Base-by-base conservation (phyloP, 2,329 filamentous ascomycete species). In the Ophiocordyceps camponoti-saundersi region DNA sequence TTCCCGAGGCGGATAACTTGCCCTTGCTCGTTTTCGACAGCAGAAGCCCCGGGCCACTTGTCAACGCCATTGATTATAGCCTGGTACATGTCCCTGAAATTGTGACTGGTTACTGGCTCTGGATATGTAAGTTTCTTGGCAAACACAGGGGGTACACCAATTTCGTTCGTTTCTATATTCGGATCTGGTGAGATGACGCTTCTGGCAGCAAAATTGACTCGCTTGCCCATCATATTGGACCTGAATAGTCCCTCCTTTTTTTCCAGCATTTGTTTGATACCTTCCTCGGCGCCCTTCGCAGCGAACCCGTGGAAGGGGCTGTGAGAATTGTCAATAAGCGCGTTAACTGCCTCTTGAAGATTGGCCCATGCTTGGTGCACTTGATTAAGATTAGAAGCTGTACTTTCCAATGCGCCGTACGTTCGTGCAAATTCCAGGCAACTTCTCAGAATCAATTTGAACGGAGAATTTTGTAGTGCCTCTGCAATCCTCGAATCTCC, bases 211-310 rank as follows among this genome's bases (percentile, higher is more conserved):
- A 92, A 96, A 64, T 98, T 96, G 67, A 98, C 92, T 70, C 92
- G 88, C 72, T 98, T 98, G 50, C 92, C 92, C 92, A 98, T 98
- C 92, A 98, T 96, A 65, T 98, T 95, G 71, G 95, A 96, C 56
- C 92, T 77, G 71, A 98, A 98, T 29, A 98, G 73, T 53, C 92
- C 92, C 60, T 98, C 93, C 66, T 98, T 98, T 72, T 98, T 98
- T 66, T 98, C 92, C 26, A 98, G 73, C 59, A 89, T 84, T 61
- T 98, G 92, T 67, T 98, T 98, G 67, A 98, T 94, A 55, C 93
- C 92, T 52, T 95, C 89, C 51, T 93, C 85, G 46, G 86, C 83
- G 48, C 80, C 75, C 57, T 82, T 81, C 15, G 80, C 85, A 26
- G 87, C 85, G 18, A 79, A 72, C 46, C 87, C 87, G 52, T 84